Conservation (phyloP, 176 grass and related monocot genomes). For the Alloteropsis semialata region DNA sequence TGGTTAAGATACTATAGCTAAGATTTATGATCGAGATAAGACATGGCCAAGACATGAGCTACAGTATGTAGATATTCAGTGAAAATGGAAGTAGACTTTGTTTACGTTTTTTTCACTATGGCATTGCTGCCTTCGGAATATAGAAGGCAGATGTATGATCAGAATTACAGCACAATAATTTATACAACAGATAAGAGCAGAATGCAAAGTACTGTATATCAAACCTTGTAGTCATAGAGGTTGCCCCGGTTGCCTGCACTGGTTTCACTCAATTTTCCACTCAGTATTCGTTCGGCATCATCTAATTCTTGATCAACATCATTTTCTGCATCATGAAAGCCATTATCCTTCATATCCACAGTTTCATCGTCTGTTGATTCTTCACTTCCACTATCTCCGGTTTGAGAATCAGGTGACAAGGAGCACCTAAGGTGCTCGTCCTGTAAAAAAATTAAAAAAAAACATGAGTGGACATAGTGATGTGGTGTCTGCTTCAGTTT, state of each 20-base stretch:
- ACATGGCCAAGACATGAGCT: neutral
- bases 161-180: neutral
- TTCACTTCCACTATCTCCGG: slow-evolving; percentile 80
- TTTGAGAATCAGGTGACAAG: slow-evolving; percentile 81
- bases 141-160: slow-evolving; percentile 1
- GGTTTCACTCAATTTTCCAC: slow-evolving; percentile 94
- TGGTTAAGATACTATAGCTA: neutral
- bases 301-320: slow-evolving; percentile 84
- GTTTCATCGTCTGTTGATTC: slow-evolving; percentile 77
- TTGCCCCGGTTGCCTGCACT: slow-evolving; percentile 69
- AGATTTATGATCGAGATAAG: neutral
- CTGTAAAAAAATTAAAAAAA: slow-evolving; percentile 56
- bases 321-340: slow-evolving; percentile 93
- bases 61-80: neutral
- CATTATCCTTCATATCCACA: slow-evolving; percentile 73
- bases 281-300: slow-evolving; percentile 52
- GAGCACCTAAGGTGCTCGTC: slow-evolving; percentile 78
- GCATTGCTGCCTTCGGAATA: neutral
- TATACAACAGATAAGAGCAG: slow-evolving; percentile 3
- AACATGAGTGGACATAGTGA: neutral
- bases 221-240: slow-evolving; percentile 84
- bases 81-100: neutral
- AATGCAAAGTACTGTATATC: slow-evolving; percentile 30
- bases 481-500: neutral
- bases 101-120: neutral